Evolutionary conservation across 2,329 filamentous ascomycete species (phyloP).

Genomic region (Lachnellula arida): DNA sequence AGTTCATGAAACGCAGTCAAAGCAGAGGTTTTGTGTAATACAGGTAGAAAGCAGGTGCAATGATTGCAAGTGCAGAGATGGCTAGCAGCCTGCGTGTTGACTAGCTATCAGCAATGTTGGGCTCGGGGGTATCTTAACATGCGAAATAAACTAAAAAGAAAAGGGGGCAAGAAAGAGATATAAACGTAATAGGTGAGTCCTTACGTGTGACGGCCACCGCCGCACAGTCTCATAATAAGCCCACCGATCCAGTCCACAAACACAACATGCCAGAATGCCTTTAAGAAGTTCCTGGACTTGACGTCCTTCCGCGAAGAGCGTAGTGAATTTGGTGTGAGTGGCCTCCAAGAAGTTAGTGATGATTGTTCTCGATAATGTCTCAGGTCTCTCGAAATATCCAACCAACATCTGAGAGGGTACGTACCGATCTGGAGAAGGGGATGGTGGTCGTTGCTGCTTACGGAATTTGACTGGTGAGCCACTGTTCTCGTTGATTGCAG

Average conservation of each 20-base stretch:
- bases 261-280: slow-evolving; percentile 31
- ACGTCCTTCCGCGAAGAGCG: slow-evolving; percentile 22
- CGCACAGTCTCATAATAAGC: slow-evolving; percentile 27
- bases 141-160: slow-evolving; percentile 1
- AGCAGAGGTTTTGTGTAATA: slow-evolving; percentile 4
- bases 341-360: not conserved
- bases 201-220: slow-evolving; percentile 28
- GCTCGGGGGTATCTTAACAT: not conserved
- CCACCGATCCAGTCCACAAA: slow-evolving; percentile 35
- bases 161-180: not conserved
- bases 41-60: slow-evolving; percentile 25
- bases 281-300: slow-evolving; percentile 26
- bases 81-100: slow-evolving; percentile 23
- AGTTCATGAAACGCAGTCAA: not conserved
- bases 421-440: slow-evolving; percentile 16
- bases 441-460: slow-evolving; percentile 15
- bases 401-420: too few relatives aligned
- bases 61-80: slow-evolving; percentile 20
- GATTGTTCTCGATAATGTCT: too few relatives aligned
- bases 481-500: slow-evolving; percentile 16
- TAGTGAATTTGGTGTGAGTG: slow-evolving; percentile 27
- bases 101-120: slow-evolving; percentile 23
- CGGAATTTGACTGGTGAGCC: slow-evolving; percentile 18
- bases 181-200: slow-evolving; percentile 10
- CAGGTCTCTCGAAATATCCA: too few relatives aligned